A percentile compares a stretch with the other conserved stretches of the same genome.
Conservation (phyloP, 345 rosid species). For the Populus nigra region DNA sequence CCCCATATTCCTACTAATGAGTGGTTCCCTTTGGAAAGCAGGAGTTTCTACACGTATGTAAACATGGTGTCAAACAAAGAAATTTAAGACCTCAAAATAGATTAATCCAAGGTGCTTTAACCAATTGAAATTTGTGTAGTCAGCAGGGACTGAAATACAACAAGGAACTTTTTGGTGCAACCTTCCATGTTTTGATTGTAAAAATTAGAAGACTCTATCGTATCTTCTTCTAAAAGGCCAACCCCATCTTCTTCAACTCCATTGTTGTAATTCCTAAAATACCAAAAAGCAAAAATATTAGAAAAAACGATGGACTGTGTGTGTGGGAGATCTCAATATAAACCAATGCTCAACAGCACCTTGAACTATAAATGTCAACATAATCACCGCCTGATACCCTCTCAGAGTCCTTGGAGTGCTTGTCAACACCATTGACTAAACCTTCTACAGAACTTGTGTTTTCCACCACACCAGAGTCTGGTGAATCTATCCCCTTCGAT, state of each 20-base stretch:
- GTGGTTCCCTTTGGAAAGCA: slow-evolving; percentile 62
- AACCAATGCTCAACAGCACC: slow-evolving; percentile 33
- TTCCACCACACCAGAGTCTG: slow-evolving; percentile 23
- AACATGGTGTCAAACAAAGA: slow-evolving; percentile 12
- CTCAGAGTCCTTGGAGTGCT: slow-evolving; percentile 33
- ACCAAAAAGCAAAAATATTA: slow-evolving; percentile 6
- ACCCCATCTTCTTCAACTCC: slow-evolving; percentile 37
- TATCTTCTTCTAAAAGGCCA: slow-evolving; percentile 30
- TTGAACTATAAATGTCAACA: slow-evolving; percentile 23
- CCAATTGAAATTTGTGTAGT: slow-evolving; percentile 1
- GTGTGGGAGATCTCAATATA: neutral
- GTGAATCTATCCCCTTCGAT: slow-evolving; percentile 22
- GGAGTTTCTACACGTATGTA: slow-evolving; percentile 45
- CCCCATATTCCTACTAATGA: slow-evolving; percentile 59
- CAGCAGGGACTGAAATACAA: slow-evolving; percentile 12
- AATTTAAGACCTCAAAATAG: slow-evolving; percentile 10
- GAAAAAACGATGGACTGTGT: neutral
- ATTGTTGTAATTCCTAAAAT: slow-evolving; percentile 19
- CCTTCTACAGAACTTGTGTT: slow-evolving; percentile 21
- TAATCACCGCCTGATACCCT: slow-evolving; percentile 24
- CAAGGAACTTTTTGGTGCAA: slow-evolving; percentile 24
- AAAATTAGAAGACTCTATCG: slow-evolving; percentile 20
- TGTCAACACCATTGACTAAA: slow-evolving; percentile 29
- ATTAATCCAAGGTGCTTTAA: slow-evolving; percentile 6
- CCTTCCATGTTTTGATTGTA: slow-evolving; percentile 56